A percentile compares a stretch with the other conserved stretches of the same genome.
Evolutionary conservation across 768 basidiomycete species (phyloP).

Genomic region (Chalciporus piperatus): DNA sequence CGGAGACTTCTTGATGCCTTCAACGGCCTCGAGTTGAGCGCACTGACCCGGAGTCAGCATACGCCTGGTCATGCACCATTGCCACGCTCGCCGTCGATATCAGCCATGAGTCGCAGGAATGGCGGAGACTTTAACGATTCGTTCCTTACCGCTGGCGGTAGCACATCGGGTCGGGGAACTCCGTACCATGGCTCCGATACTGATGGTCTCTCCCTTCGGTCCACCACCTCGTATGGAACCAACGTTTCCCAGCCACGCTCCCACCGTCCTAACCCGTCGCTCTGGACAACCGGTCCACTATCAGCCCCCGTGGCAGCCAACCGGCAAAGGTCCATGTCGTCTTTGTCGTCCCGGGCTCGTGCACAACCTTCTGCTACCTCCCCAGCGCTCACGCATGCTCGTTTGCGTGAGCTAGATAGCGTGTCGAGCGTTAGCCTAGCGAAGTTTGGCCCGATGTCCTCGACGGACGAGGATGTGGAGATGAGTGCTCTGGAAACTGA

Average conservation of each 20-base stretch:
- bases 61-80: constrained; percentile 17
- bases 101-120: constrained; percentile 24
- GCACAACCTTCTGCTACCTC: constrained; percentile 35
- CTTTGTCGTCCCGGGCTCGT: constrained; percentile 49
- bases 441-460: constrained; percentile 34
- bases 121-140: constrained; percentile 26
- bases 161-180: constrained; percentile 29
- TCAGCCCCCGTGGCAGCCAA: constrained; percentile 31
- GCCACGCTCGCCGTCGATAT: constrained; percentile 31
- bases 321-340: constrained; percentile 62
- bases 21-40: constrained; percentile 71
- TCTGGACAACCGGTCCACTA: constrained; percentile 34
- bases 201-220: constrained; percentile 53
- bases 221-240: constrained; percentile 51
- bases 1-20: constrained; percentile 74
- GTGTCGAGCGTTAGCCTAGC: constrained; percentile 50
- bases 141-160: constrained; percentile 22
- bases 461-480: constrained; percentile 36
- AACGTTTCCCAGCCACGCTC: constrained; percentile 46
- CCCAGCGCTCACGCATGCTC: constrained; percentile 28
- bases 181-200: constrained; percentile 37
- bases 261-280: constrained; percentile 38
- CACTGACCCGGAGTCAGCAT: constrained; percentile 44
- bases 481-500: constrained; percentile 47
- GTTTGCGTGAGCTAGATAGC: constrained; percentile 35